Base-by-base conservation (phyloP, 2,329 filamentous ascomycete species). In the Orbilia brochopaga region DNA sequence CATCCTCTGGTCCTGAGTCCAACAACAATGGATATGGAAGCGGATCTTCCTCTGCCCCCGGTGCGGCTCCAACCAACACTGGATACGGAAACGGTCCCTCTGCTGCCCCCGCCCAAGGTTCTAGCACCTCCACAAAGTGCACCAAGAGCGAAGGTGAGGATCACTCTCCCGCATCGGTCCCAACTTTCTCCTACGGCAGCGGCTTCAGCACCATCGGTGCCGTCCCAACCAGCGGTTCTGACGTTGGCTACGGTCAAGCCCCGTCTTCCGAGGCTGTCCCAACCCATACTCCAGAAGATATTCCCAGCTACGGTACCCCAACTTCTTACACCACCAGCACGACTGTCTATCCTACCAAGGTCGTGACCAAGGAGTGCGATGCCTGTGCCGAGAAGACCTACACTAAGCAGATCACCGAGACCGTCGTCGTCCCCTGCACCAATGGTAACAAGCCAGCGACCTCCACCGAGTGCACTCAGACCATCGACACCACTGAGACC, bases 341-440 rank as follows among this genome's bases (percentile, higher is more conserved):
- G 27, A 67, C 63, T 17, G 44, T 37, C 24, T 67, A 67, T 42
- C 48, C 27, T n/a, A 60, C 63, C 21, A 50, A 60, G 56, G 50
- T 67, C 40, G 51, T 67, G 7, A 61, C 56, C 56, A 69, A 69
- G 64, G 50, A 56, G 56, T 69, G 64, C 56, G 64, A 69, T 7
- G 56, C 50, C 51, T 69, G 64, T 51, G 50, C 56, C 17, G 64
- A 69, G 30, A 51, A 69, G 57, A 69, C 64, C 19, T 56, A 55
- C 23, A 69, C 64, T 30, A 51, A 69, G 44, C 57, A 56, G n/a
- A 27, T 62, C 58, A 69, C 57, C 30, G 23, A 55, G 56, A 62
- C 57, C 32, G 32, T 62, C 51, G 42, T 32, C 24, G 65, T 69
- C 17, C 58, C 65, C 44, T 67, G 63, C 63, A 60, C 13, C 35